Evolutionary conservation across 2,329 filamentous ascomycete species (phyloP).

Genomic region (Talaromyces sp.): DNA sequence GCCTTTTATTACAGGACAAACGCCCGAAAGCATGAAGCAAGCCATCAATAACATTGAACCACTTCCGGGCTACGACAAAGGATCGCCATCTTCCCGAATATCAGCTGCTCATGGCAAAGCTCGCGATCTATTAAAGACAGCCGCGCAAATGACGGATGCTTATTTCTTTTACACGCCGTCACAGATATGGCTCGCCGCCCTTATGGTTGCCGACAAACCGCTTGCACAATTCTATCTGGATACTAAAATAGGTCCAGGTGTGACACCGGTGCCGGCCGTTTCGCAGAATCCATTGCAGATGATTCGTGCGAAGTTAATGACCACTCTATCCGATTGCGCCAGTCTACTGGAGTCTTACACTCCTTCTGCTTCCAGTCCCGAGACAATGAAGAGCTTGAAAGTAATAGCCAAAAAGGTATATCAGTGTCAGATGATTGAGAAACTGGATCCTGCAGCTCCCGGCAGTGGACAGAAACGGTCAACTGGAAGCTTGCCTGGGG

Average conservation of each 20-base stretch:
- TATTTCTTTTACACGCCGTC: constrained; percentile 95
- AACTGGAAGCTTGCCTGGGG: constrained; percentile 30
- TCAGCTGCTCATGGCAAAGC: constrained; percentile 69
- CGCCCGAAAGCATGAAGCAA: constrained; percentile 33
- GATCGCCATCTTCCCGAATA: constrained; percentile 48
- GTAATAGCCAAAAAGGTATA: constrained; percentile 52
- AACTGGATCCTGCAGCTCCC: constrained; percentile 41
- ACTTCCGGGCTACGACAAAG: constrained; percentile 23
- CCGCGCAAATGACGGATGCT: constrained; percentile 84
- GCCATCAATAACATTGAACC: constrained; percentile 34
- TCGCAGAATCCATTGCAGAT: constrained; percentile 29
- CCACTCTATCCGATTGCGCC: constrained; percentile 40
- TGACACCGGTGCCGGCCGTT: constrained; percentile 22
- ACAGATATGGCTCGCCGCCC: constrained; percentile 84
- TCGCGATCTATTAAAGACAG: constrained; percentile 71
- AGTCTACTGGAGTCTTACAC: constrained; percentile 41
- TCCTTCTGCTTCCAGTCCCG: constrained; percentile 38
- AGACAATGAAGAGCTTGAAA: constrained; percentile 44
- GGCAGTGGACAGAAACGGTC: constrained; percentile 44
- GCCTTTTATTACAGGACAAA: constrained; percentile 33
- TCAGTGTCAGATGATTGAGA: constrained; percentile 51
- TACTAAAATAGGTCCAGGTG: constrained; percentile 39
- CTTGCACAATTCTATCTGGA: constrained; percentile 47
- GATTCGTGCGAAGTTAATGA: constrained; percentile 40
- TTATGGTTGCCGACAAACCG: constrained; percentile 68